These are phyloP conservation scores for Pichia norvegensis DNA, from an alignment of 1,139 yeast genomes.

Conservation along the genomic window DNA sequence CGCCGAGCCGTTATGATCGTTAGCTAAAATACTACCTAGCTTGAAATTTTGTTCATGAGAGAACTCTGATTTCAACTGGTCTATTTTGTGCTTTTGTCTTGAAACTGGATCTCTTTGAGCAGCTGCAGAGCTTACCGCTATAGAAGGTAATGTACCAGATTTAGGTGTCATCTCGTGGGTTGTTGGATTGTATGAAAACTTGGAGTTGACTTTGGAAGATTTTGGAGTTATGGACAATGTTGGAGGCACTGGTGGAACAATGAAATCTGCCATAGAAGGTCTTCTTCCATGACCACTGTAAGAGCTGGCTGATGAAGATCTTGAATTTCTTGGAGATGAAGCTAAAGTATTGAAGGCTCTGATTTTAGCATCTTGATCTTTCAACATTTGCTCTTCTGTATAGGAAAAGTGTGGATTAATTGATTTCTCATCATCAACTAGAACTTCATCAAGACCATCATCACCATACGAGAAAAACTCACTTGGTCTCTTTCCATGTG, in stretches of 20 bases:
- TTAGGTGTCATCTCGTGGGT: constrained; percentile 26
- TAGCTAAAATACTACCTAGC: constrained; percentile 52
- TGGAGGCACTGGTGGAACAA: constrained; percentile 32
- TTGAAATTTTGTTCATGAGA: constrained; percentile 24
- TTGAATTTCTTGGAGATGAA: constrained; percentile 23
- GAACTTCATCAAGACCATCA: constrained; percentile 2
- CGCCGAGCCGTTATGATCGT: constrained; percentile 50
- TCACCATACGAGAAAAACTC: constrained; percentile 6
- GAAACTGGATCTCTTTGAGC: constrained; percentile 4
- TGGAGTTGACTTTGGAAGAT: constrained; percentile 10
- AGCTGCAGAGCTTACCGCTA: neutral
- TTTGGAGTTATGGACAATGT: constrained; percentile 8
- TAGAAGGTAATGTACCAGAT: neutral
- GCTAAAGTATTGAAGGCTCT: constrained; percentile 53
- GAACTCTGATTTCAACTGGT: neutral
- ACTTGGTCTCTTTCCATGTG: neutral
- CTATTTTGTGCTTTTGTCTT: neutral
- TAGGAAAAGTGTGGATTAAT: constrained; percentile 47
- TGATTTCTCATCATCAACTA: constrained; percentile 6
- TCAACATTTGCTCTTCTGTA: constrained; percentile 58
- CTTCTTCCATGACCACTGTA: constrained; percentile 20
- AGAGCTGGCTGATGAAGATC: constrained; percentile 21
- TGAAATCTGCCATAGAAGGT: constrained; percentile 30
- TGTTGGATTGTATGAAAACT: constrained; percentile 25
- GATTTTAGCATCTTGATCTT: constrained; percentile 64